Evolutionary conservation across 2,329 filamentous ascomycete genomes (phyloP), one percentile per base, ranked within the genome.

Genomic region (Fusarium palustre): DNA sequence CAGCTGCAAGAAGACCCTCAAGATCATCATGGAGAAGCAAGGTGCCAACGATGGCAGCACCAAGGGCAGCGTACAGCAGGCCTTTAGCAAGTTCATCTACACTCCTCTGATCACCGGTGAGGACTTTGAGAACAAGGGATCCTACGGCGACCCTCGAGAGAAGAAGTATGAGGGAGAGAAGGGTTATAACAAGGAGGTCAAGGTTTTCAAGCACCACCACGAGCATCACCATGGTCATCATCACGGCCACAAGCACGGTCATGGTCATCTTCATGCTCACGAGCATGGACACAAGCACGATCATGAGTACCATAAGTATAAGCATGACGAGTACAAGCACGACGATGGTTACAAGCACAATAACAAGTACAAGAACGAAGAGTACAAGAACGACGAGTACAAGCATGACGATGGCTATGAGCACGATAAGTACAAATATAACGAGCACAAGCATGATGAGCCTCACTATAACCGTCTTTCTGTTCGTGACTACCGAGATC

Each of bases 51-150:
- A 76, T 22, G 76, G 76, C 25, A 69, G 61, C 47, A 77, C 75
- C 49, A 68, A 69, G 39, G 68, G 68, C 33, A 75, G 72, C 56
- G 59, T 77, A 33, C 71, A 75, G 39, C 66, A 69, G 54, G 75
- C 73, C 3, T 77, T 77, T 33, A 39, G 42, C 39, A 66, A 59
- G 53, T 77, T 76, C 55, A 64, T 66, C 24, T 71, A 54, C 41
- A 76, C 74, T 13, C 76, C 76, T 18, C 55, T 70, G 59, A 74
- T 77, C 52, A 75, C 73, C 3, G 76, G 74, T 5, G 70, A 77
- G 28, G 59, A 76, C 53, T 77, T 77, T 30, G 71, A 73, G 69
- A 66, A 65, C 36, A 55, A 69, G 42, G 66, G 46, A 10, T 48
- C 65, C 12, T 56, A 59, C 9, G 31, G 48, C 4, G 42, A 43